Conservation (phyloP, 2,329 filamentous ascomycete species). For the Ilyonectria robusta region DNA sequence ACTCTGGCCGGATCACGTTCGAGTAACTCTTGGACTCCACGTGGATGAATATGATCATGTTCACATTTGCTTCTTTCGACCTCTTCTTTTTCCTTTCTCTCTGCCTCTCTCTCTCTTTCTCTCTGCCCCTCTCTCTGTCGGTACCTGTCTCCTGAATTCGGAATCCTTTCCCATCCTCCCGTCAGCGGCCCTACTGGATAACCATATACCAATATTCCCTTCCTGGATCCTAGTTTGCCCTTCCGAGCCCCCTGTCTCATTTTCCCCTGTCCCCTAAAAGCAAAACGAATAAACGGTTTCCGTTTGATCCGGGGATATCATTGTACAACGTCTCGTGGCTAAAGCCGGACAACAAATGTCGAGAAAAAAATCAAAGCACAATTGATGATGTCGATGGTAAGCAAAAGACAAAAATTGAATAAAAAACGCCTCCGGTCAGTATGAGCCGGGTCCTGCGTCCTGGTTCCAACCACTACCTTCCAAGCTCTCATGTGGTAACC, state of each 20-base stretch:
- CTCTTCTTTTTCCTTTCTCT: constrained; percentile 1
- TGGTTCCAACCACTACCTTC: constrained; percentile 5
- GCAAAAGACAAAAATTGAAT: constrained; percentile 7
- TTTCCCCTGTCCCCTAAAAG: constrained; percentile 29
- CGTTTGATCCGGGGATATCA: constrained; percentile 37
- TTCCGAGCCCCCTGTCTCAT: constrained; percentile 8
- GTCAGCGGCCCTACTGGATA: not conserved
- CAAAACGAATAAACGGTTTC: constrained; percentile 30
- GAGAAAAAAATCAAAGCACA: constrained; percentile 2
- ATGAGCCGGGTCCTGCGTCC: constrained; percentile 19
- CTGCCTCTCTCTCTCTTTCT: not conserved
- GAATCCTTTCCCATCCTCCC: constrained; percentile 6
- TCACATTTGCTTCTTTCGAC: constrained; percentile 28
- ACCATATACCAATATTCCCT: constrained; percentile 6
- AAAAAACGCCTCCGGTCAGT: constrained; percentile 15
- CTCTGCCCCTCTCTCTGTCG: too few relatives aligned
- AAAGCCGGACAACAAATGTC: constrained; percentile 8
- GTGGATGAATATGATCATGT: constrained; percentile 27
- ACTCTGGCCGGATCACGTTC: not conserved
- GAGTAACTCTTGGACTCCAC: not conserved
- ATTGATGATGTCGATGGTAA: constrained; percentile 1
- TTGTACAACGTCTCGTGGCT: constrained; percentile 35
- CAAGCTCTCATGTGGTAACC: not conserved
- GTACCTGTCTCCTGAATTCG: not conserved
- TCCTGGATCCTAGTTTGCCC: constrained; percentile 1